phyloP scores from a whole-genome alignment of 2,329 filamentous ascomycete species.

The Aspergillus bombycis region DNA sequence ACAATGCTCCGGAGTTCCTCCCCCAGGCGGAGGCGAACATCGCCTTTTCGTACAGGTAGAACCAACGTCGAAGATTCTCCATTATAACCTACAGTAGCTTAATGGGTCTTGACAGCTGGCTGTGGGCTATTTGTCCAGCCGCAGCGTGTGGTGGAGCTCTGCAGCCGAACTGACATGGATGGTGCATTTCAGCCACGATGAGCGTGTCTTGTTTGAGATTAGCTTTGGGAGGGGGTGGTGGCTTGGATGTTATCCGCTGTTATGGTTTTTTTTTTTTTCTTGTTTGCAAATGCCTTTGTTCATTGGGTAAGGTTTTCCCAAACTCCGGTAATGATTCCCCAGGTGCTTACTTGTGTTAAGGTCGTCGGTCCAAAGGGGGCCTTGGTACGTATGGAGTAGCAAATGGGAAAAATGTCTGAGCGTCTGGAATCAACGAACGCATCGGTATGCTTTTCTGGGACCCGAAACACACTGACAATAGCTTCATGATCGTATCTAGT shows the following conservation, averaged over 20 bases:
- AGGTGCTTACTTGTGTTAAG: not conserved
- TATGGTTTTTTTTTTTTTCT: not conserved
- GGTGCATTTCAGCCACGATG: conserved; percentile 9
- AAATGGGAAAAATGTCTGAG: not conserved
- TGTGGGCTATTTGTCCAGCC: conserved; percentile 16
- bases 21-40: not conserved
- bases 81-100: conserved; percentile 8
- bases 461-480: not conserved
- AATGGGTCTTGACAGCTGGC: conserved; percentile 22
- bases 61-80: not conserved
- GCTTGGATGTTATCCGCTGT: not conserved
- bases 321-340: not conserved
- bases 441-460: not conserved
- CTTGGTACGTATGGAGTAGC: not conserved
- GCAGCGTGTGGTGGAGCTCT: conserved; percentile 4
- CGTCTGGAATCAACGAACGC: not conserved
- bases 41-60: conserved; percentile 1
- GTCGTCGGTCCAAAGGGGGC: not conserved
- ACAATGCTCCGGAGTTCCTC: not conserved
- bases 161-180: not conserved
- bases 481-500: not conserved
- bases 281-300: not conserved
- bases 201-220: conserved; percentile 4
- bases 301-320: not conserved
- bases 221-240: not conserved